Evolutionary conservation across 164 flowering plant genomes (phyloP), one percentile per base, ranked within the genome.

Genomic region (Cinnamomum chago): DNA sequence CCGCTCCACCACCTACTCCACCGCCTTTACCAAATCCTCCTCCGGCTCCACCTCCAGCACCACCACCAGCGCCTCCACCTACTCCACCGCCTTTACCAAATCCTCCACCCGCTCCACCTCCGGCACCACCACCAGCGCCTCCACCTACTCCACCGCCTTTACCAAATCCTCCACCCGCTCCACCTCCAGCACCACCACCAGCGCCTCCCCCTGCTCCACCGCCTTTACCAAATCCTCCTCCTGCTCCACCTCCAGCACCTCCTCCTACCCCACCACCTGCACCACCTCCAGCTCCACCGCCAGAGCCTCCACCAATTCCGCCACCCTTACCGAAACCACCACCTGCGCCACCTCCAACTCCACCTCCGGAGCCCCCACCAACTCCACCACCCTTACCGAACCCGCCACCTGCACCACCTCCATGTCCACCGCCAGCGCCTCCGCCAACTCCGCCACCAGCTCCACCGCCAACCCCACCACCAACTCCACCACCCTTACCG

Each of bases 301-400:
- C 64, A 6, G 11, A 5, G 22, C 64, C 64, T 0, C 60, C 76
- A 15, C 55, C 70, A 2, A 73, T 67, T 2, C 79, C 77, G 20
- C 71, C 76, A 18, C 58, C 64, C 0, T 33, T 64, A 0, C 66
- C 77, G 2, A 20, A 65, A 0, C 62, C 74, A 3, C 52, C 73
- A 1, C 72, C 77, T 25, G 35, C 80, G 3, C 76, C 76, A 3
- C 62, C 76, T 0, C 64, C 64, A 0, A 25, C 80, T 3, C 76
- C 76, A 5, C 62, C 76, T 0, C 64, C 64, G 0, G 35, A 5
- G 22, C 64, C 64, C 0, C 60, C 76, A 15, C 55, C 70, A 2
- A 73, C 67, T 2, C 79, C 77, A 25, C 71, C 76, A 18, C 58
- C 64, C 2, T 33, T 64, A 0, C 66, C 77, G 2, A 20, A 65